Percentiles rank a stretch among this genome's conserved stretches.
Conservation (phyloP, 2,329 filamentous ascomycete genomes). For the Clarireedia homoeocarpa region DNA sequence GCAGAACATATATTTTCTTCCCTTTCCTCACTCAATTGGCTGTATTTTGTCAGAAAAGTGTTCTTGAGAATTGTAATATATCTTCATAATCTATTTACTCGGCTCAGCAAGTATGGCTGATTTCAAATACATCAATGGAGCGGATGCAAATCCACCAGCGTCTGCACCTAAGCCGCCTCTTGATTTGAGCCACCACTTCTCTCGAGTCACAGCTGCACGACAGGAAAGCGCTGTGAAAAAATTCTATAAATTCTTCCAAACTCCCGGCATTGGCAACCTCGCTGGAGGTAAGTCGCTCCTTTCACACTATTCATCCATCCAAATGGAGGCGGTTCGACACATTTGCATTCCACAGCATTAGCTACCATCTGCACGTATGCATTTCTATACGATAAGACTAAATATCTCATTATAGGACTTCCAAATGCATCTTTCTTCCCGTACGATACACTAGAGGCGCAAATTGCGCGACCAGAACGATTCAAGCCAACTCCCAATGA, state of each 20-base stretch:
- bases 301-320: not conserved
- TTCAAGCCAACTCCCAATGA: slow-evolving; percentile 64
- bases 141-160: slow-evolving; percentile 6
- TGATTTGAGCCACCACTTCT: slow-evolving; percentile 75
- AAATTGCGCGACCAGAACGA: slow-evolving; percentile 64
- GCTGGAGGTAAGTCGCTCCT: slow-evolving; percentile 46
- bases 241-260: slow-evolving; percentile 77
- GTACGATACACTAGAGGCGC: slow-evolving; percentile 82
- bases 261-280: slow-evolving; percentile 54
- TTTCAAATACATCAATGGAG: slow-evolving; percentile 20
- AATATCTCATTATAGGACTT: slow-evolving; percentile 42
- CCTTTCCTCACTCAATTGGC: too few species aligned
- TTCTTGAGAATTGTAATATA: not conserved
- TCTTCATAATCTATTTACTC: not conserved
- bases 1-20: too few species aligned
- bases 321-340: not conserved
- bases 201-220: slow-evolving; percentile 58
- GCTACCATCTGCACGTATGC: not conserved
- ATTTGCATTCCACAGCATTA: not conserved
- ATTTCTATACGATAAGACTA: slow-evolving; percentile 8
- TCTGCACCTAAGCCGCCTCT: slow-evolving; percentile 40
- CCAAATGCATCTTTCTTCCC: slow-evolving; percentile 80
- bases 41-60: too few species aligned
- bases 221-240: slow-evolving; percentile 62
- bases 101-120: slow-evolving; percentile 18